Evolutionary conservation across 1,284 basidiomycete genomes (phyloP), one percentile per base, ranked within the genome.

Genomic region (Melampsora medusae): DNA sequence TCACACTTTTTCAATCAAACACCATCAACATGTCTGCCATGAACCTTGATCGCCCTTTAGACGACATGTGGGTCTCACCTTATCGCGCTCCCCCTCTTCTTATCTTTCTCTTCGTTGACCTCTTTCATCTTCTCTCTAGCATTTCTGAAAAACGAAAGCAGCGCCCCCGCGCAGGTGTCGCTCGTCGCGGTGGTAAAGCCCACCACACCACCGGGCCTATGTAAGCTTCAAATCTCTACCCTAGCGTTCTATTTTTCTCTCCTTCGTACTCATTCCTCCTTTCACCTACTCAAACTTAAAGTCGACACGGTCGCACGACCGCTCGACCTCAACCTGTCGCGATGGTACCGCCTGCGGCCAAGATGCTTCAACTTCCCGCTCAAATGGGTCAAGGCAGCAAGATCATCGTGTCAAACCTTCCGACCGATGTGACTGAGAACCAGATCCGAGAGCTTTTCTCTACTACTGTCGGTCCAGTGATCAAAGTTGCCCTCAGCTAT

Each of bases 371-470:
- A 50, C 53, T 74, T 56, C 72, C 72, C 14, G 64, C 72, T 25
- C 72, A 74, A 48, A 67, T 74, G 49, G 72, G 72, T 17, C 65
- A 67, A 56, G 72, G 72, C 50, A 67, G 64, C 64, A 74, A 74
- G 46, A 74, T 74, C 65, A 74, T 74, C 22, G 72, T 74, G 28
- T 74, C 72, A n/a, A 74, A 74, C 65, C 42, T 74, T 16, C 72
- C 72, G 1, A 22, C 64, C n/a, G 72, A 74, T 67, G 72, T 74
- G 35, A 74, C 72, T 17, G 72, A 74, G 38, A 67, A 74, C 33
- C 72, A 74, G 33, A 74, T 74, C 31, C 72, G 72, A 19, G 72
- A 74, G 61, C 65, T 74, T 14, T 74, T 74, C 35, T 74, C 48
- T 33, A 74, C 72, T 22, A 74, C 72, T 35, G 72, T 74, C n/a